phyloP scores from a whole-genome alignment of 192 early-diverging fungal genomes.

The Linnemannia elongata region DNA sequence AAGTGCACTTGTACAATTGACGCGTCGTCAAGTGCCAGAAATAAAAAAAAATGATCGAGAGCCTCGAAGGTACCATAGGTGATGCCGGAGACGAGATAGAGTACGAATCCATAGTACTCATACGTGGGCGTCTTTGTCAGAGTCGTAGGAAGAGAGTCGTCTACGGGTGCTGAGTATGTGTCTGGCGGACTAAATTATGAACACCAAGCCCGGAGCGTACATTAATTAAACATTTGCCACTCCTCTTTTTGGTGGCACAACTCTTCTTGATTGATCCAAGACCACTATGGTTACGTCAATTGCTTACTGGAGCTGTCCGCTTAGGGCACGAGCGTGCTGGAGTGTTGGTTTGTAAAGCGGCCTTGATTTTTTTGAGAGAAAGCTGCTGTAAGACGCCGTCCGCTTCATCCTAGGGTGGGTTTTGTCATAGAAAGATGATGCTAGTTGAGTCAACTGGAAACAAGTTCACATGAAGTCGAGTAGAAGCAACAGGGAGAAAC shows the following conservation, averaged over 20 bases:
- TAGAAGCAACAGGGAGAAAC: background rate
- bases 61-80: conserved; percentile 62
- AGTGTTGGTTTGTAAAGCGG: conserved; percentile 41
- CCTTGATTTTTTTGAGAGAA: conserved; percentile 42
- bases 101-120: conserved; percentile 92
- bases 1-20: background rate
- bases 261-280: background rate
- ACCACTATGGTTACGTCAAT: too few species aligned
- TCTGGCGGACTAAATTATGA: conserved; percentile 26
- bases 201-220: background rate
- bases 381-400: conserved; percentile 55
- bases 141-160: conserved; percentile 57
- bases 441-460: background rate
- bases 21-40: background rate
- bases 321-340: conserved; percentile 39
- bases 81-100: conserved; percentile 85
- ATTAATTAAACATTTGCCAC: background rate
- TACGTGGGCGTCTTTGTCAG: conserved; percentile 78
- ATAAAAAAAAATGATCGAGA: conserved; percentile 9
- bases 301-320: conserved; percentile 38
- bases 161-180: conserved; percentile 25
- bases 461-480: background rate
- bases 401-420: conserved; percentile 39
- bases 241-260: background rate
- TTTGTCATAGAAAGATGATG: background rate